These are phyloP conservation scores for Ustulina deusta DNA, from an alignment of 2,329 filamentous ascomycete species.

Conservation along the genomic window DNA sequence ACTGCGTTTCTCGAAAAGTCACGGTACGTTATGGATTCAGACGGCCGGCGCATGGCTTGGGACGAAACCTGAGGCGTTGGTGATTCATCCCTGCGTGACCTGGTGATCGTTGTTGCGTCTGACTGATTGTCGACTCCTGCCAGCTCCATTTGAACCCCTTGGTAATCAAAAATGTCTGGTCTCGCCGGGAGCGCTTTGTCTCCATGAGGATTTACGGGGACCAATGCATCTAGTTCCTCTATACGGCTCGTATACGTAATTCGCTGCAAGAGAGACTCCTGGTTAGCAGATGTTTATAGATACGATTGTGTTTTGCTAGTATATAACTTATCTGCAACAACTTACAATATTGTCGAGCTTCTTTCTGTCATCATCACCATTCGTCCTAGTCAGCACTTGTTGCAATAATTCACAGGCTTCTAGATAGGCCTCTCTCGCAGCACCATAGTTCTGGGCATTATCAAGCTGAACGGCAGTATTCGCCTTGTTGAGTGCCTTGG, in stretches of 20 bases:
- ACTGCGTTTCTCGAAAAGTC: slow-evolving; percentile 45
- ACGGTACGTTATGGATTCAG: slow-evolving; percentile 42
- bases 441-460: slow-evolving; percentile 94
- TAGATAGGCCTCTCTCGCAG: slow-evolving; percentile 87
- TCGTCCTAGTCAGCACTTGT: slow-evolving; percentile 86
- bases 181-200: slow-evolving; percentile 82
- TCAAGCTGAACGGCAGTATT: slow-evolving; percentile 96
- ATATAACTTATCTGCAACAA: slow-evolving; percentile 43
- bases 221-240: slow-evolving; percentile 82
- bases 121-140: slow-evolving; percentile 58
- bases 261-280: slow-evolving; percentile 67
- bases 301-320: neutral
- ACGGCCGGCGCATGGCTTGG: slow-evolving; percentile 42
- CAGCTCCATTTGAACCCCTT: slow-evolving; percentile 51
- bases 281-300: slow-evolving; percentile 30
- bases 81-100: slow-evolving; percentile 53
- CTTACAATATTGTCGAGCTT: slow-evolving; percentile 95
- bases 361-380: slow-evolving; percentile 85
- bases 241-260: slow-evolving; percentile 92
- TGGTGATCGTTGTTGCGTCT: slow-evolving; percentile 62
- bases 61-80: slow-evolving; percentile 54
- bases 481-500: slow-evolving; percentile 93
- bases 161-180: slow-evolving; percentile 72
- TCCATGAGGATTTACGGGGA: slow-evolving; percentile 65
- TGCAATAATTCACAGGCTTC: slow-evolving; percentile 91